Evolutionary conservation across 805 yeast species (phyloP).

Genomic region (Ogataea trehaloabstinens): DNA sequence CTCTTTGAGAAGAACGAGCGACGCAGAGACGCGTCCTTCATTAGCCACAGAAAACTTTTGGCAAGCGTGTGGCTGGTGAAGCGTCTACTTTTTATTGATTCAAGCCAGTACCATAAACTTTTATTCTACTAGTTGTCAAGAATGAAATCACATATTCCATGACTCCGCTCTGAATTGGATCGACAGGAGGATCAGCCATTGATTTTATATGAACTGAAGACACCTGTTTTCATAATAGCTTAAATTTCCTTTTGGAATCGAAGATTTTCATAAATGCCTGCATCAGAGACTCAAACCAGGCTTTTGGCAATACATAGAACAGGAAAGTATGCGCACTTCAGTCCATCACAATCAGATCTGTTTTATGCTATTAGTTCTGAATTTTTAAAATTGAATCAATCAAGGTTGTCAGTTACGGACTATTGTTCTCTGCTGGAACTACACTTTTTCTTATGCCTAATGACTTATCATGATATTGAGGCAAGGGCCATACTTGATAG

Average conservation of each 20-base stretch:
- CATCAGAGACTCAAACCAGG: slow-evolving; percentile 36
- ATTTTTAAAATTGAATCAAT: slow-evolving; percentile 25
- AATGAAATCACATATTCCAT: no score
- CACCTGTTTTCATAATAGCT: no score
- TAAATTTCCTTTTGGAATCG: no score
- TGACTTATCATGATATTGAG: slow-evolving; percentile 62
- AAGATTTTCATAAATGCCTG: no score
- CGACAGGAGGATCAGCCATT: no score
- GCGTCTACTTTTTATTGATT: no score
- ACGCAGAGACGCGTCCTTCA: slow-evolving; percentile 1
- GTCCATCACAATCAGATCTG: slow-evolving; percentile 42
- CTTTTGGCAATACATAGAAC: slow-evolving; percentile 49
- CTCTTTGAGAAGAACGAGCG: not conserved
- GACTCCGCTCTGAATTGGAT: no score
- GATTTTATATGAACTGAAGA: no score
- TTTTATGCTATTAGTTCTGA: slow-evolving; percentile 40
- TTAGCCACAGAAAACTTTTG: no score
- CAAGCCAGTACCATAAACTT: no score
- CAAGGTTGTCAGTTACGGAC: slow-evolving; percentile 41
- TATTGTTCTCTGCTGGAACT: slow-evolving; percentile 62
- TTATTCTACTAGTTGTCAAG: no score
- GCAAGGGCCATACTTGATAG: slow-evolving; percentile 67
- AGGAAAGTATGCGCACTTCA: slow-evolving; percentile 47
- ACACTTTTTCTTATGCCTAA: slow-evolving; percentile 63
- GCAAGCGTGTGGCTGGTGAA: no score